Conservation (phyloP, 352 stramenopile genomes). For the Phytophthora quininea region DNA sequence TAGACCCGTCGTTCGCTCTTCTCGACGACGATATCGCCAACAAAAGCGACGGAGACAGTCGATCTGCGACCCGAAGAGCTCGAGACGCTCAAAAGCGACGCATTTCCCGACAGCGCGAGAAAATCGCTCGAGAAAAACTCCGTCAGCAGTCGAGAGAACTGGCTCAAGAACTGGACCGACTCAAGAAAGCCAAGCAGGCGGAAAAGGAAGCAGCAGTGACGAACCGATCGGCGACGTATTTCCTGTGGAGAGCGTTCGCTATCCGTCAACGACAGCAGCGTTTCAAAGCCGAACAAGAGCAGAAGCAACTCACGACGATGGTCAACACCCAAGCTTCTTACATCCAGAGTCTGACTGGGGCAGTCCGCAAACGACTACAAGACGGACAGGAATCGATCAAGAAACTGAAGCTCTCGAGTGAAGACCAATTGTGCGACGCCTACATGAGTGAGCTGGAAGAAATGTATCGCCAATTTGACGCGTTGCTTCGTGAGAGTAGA, state of each 20-base stretch:
- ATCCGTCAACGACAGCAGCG: neutral
- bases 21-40: too few relatives aligned
- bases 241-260: neutral
- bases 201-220: neutral
- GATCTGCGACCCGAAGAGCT: too few relatives aligned
- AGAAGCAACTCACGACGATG: neutral
- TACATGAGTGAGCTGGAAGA: constrained; percentile 9
- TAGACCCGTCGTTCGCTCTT: too few relatives aligned
- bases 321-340: neutral
- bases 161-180: neutral
- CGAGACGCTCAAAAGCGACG: too few relatives aligned
- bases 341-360: neutral
- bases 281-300: neutral
- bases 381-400: neutral
- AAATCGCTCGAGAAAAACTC: neutral
- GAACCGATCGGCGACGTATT: neutral
- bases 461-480: constrained; percentile 5
- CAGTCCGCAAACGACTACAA: neutral
- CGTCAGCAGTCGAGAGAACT: neutral
- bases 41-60: too few relatives aligned
- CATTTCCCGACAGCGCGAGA: neutral
- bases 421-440: neutral
- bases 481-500: constrained; percentile 1
- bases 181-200: neutral
- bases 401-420: neutral